Evolutionary conservation across 345 rosid genomes (phyloP), one percentile per base, ranked within the genome.

Genomic region (Carallia brachiata): DNA sequence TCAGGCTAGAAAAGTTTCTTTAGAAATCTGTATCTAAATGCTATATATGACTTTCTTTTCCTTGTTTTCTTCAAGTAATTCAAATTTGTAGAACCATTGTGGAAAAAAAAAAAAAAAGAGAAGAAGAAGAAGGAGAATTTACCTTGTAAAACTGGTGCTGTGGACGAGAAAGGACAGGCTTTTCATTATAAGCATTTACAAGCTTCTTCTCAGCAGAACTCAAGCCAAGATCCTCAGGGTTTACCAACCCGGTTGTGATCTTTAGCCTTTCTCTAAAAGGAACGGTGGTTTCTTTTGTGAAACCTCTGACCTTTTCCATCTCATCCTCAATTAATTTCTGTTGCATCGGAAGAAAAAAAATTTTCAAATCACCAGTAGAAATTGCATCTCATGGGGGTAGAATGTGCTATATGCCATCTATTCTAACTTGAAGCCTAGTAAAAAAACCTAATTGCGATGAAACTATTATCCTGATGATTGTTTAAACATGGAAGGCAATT

Each of bases 141-240:
- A 85, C 98, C 91, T 72, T 79, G 27, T 76, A 91, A 73, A 91
- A 94, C 66, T 78, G 80, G 79, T 94, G 98, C 72, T 94, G 98
- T 23, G 98, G 98, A 36, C 98, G 95, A 39, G 98, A 91, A 52
- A 94, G 93, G 68, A 94, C 98, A 0, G 97, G 97, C 71, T 94
- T 94, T 75, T 94, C 98, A 36, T 89, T 93, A 71, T 93, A 93
- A 72, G 89, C 90, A 40, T 84, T 84, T 16, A 93, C 80, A 71
- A 94, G 98, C 76, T 89, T 94, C 80, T 71, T 91, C 52, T 94
- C 97, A 0, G 98, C 66, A 30, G 98, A 87, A 82, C 90, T 85
- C 77, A 94, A 62, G 74, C 73, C 75, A 55, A 94, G 90, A 69
- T 91, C 93, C 28, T 89, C 95, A 0, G 97, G 95, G 82, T 94